Evolutionary conservation across 495 filamentous ascomycete species (phyloP), one percentile per base, ranked within the genome.

Genomic region (Penicillium argentinense): DNA sequence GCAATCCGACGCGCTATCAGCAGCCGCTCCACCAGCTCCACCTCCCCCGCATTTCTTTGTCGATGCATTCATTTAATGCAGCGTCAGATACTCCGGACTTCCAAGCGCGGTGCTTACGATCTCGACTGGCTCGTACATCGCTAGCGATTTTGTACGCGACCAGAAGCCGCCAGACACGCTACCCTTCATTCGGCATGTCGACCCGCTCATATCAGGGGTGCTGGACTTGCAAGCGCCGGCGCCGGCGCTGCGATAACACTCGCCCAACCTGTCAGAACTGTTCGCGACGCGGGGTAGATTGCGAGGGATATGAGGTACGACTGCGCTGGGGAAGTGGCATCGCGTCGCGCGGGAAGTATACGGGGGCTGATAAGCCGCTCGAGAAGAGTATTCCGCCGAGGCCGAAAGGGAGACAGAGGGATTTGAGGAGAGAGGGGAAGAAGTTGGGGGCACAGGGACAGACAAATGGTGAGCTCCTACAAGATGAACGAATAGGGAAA

Each of bases 211-310:
- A 59, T 27, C 41, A 58, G n/a, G 62, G 64, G 0, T 69, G 67
- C 25, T 71, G 67, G 67, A 71, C 67, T 12, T 71, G 67, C 47
- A 71, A 71, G 43, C 43, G 41, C n/a, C 52, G 50, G n/a, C 57
- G 60, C 3, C 57, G 67, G 0, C 59, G 59, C 23, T 71, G 67
- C 48, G 67, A 71, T 42, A 51, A 54, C 17, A 14, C 46, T 9
- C 63, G 56, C 1, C 65, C 67, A 4, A 39, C 33, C 3, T 70
- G 67, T 33, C 42, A 47, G 24, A 55, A 51, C 9, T 70, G 67
- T 34, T 13, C 41, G 2, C 51, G 57, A 13, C 64, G 63, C 7
- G 63, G 61, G 0, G 28, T 67, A 0, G 32, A 37, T 0, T 71
- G 67, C 19, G 67, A 68, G 44, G 67, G 67, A 1, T 71, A 71